Evolutionary conservation across 2,329 filamentous ascomycete species (phyloP), one percentile per base, ranked within the genome.

Genomic region (Pseudogymnoascus sp.): DNA sequence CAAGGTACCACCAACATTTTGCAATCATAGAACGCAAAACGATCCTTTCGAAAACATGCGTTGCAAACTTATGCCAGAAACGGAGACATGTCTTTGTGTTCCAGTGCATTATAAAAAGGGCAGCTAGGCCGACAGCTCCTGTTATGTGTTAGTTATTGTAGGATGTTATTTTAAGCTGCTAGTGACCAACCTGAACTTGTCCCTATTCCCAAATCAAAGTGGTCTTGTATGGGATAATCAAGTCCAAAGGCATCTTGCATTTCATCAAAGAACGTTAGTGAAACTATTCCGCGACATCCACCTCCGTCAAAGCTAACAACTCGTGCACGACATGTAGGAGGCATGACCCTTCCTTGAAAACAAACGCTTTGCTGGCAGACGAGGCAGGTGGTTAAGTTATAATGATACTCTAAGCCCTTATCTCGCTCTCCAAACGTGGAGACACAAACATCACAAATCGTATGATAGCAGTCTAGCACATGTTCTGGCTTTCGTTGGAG

Each of bases 241-340:
- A 67, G 60, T 28, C 65, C 65, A 21, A 72, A 61, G 3, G 61
- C 63, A 8, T 70, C 57, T 62, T 70, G 62, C 7, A 74, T 19
- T 23, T 66, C 60, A 23, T 67, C 41, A 11, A 74, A 61, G 39
- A 70, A 68, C 31, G 61, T 61, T 19, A 74, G 61, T 13, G 69
- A 66, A 2, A 72, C 61, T n/a, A 73, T 68, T 10, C 68, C 71
- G 23, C 67, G 65, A 3, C 66, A 69, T 37, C 72, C 69, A 31
- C 75, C 75, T 11, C 74, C 74, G 69, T 79, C 75, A 64, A 79
- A 69, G 63, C 71, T 71, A 7, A 78, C 65, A 16, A 77, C 65
- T 36, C 74, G 64, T 11, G 75, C 64, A 13, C 73, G 69, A 31
- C 72, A 70, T 5, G 75, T 77, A 8, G 70, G 69, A 10, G 75